phyloP scores from a whole-genome alignment of 352 stramenopile species.

The Phytophthora chlamydospora region DNA sequence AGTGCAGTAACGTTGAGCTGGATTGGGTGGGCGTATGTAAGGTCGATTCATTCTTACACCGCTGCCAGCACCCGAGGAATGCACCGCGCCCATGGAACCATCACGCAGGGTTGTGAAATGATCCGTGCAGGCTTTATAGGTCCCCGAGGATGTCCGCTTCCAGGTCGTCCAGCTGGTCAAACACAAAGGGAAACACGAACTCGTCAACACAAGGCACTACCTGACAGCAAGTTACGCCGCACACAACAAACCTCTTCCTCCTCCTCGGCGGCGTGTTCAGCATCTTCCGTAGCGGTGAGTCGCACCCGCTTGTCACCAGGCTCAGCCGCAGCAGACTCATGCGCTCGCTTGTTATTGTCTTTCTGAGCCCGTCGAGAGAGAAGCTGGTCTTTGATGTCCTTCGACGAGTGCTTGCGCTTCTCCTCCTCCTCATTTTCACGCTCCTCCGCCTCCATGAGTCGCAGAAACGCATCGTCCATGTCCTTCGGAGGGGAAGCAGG shows the following conservation, averaged over 20 bases:
- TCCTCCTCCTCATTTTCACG: conserved; percentile 61
- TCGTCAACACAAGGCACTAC: conserved; percentile 2
- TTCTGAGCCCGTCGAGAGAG: conserved; percentile 55
- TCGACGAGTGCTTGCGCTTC: conserved; percentile 61
- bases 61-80: conserved; percentile 3
- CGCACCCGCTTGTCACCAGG: conserved; percentile 34
- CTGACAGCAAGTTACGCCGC: conserved; percentile 6
- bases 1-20: neutral
- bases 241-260: conserved; percentile 46
- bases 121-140: conserved; percentile 37
- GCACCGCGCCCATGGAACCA: conserved; percentile 1
- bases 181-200: neutral
- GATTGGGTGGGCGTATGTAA: conserved; percentile 3
- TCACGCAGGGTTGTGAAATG: neutral
- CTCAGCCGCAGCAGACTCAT: conserved; percentile 12
- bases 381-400: conserved; percentile 63
- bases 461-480: conserved; percentile 78
- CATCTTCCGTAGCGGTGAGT: conserved; percentile 13
- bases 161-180: conserved; percentile 66
- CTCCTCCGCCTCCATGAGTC: conserved; percentile 80
- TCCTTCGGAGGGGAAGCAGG: conserved; percentile 45
- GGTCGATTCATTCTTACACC: conserved; percentile 11
- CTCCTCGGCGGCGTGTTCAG: conserved; percentile 40
- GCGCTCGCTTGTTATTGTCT: conserved; percentile 26
- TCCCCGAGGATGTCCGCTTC: conserved; percentile 77